A percentile compares a stretch with the other conserved stretches of the same genome.
Evolutionary conservation across 163 green algal genomes (phyloP).

Genomic region (Dunaliella salina): DNA sequence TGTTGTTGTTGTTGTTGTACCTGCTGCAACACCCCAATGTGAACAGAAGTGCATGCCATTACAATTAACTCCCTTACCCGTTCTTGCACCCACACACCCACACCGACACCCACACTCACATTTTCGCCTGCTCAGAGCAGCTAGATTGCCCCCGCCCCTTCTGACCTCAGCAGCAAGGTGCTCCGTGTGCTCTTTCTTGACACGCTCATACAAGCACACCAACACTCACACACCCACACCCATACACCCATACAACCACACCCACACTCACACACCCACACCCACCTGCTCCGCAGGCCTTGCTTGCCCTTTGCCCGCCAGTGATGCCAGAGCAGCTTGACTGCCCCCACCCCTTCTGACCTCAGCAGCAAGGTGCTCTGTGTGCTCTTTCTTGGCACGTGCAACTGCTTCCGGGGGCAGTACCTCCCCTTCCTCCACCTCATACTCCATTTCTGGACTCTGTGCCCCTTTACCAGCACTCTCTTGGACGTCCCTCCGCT

Average conservation of each 20-base stretch:
- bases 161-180: no score
- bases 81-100: not conserved
- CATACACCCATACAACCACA: not conserved
- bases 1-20: not conserved
- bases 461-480: not conserved
- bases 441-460: not conserved
- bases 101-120: not conserved
- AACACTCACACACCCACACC: not conserved
- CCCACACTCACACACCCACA: not conserved
- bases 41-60: not conserved
- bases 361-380: no score
- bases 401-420: not conserved
- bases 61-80: no score
- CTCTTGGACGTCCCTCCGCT: no score
- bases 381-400: not conserved
- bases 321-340: not conserved
- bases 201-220: not conserved
- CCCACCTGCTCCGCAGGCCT: not conserved
- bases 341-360: no score
- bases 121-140: not conserved
- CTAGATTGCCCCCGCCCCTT: no score
- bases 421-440: not conserved
- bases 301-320: not conserved
- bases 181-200: not conserved
- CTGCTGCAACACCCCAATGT: not conserved